phyloP scores from a whole-genome alignment of 2,329 filamentous ascomycete genomes.

The Didymella exigua region DNA sequence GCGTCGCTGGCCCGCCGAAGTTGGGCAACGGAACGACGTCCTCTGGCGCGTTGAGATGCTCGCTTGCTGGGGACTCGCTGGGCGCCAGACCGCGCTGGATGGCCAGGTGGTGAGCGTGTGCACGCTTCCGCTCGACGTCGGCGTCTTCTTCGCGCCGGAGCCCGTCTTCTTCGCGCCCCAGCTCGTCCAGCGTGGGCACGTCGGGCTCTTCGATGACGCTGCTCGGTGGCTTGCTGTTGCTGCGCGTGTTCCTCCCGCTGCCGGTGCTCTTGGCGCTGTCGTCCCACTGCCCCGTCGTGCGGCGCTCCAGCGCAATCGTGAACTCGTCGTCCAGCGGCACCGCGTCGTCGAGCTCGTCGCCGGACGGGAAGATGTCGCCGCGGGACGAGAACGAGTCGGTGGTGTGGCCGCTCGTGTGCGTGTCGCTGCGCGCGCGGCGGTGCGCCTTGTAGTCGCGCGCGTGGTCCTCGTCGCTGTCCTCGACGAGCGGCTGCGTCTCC shows the following conservation, averaged over 20 bases:
- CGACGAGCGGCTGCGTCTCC: conserved; percentile 72
- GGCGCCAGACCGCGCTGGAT: conserved; percentile 57
- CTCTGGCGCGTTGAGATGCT: conserved; percentile 8
- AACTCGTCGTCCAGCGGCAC: conserved; percentile 94
- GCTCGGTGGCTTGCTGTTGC: conserved; percentile 46
- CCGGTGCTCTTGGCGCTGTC: conserved; percentile 73
- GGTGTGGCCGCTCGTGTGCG: conserved; percentile 78
- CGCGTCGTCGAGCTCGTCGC: conserved; percentile 85
- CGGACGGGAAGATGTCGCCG: conserved; percentile 89
- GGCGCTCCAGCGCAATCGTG: conserved; percentile 77
- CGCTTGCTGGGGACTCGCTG: conserved; percentile 19
- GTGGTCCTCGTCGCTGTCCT: conserved; percentile 59
- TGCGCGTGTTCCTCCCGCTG: conserved; percentile 54
- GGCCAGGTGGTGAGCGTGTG: conserved; percentile 62
- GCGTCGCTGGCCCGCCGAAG: conserved; percentile 27
- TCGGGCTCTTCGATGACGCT: not conserved
- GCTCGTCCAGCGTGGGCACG: conserved; percentile 58
- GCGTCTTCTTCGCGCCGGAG: conserved; percentile 62
- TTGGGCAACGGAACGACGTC: conserved; percentile 27
- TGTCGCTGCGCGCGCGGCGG: conserved; percentile 73
- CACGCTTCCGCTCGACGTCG: conserved; percentile 58
- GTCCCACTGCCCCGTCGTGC: conserved; percentile 60
- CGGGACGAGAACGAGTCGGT: conserved; percentile 85
- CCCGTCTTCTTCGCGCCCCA: conserved; percentile 64
- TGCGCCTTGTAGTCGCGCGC: conserved; percentile 43